These are phyloP conservation scores for Tephrocybe sp. DNA, from an alignment of 768 basidiomycete genomes.

Conservation along the genomic window DNA sequence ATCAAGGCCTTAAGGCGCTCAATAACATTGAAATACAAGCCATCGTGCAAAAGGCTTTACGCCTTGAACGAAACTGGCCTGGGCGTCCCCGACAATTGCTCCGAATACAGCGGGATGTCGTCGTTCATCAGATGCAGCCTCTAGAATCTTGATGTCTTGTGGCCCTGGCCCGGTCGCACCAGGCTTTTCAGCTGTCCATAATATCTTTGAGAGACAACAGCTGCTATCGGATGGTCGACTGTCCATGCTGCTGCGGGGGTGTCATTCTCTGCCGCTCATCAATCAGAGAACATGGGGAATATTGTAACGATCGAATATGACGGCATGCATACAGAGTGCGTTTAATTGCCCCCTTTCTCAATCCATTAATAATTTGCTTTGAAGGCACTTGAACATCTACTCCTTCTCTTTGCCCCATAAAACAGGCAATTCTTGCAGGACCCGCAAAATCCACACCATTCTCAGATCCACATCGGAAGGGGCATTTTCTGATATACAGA, in stretches of 20 bases:
- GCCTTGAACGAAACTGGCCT: constrained; percentile 52
- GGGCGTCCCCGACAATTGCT: constrained; percentile 35
- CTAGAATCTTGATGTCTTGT: constrained; percentile 52
- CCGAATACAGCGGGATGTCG: constrained; percentile 36
- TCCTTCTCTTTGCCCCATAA: constrained; percentile 18
- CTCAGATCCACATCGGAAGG: constrained; percentile 16
- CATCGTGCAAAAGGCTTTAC: constrained; percentile 42
- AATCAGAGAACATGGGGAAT: constrained; percentile 8
- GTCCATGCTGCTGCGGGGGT: constrained; percentile 26
- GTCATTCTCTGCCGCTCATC: constrained; percentile 34
- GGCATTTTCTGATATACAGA: constrained; percentile 24
- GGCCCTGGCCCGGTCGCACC: constrained; percentile 32
- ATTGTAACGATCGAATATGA: constrained; percentile 14
- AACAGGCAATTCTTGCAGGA: constrained; percentile 8
- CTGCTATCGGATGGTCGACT: constrained; percentile 27
- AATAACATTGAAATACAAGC: constrained; percentile 40
- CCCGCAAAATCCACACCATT: constrained; percentile 13
- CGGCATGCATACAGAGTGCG: constrained; percentile 13
- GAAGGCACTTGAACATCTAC: constrained; percentile 21
- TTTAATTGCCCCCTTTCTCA: not conserved
- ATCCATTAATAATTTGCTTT: not conserved
- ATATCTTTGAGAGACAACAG: constrained; percentile 39
- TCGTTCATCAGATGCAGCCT: constrained; percentile 46
- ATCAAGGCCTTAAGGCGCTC: constrained; percentile 31
- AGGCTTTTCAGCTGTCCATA: constrained; percentile 38